Evolutionary conservation across 345 rosid genomes (phyloP).

Genomic region (Pistacia atlantica): DNA sequence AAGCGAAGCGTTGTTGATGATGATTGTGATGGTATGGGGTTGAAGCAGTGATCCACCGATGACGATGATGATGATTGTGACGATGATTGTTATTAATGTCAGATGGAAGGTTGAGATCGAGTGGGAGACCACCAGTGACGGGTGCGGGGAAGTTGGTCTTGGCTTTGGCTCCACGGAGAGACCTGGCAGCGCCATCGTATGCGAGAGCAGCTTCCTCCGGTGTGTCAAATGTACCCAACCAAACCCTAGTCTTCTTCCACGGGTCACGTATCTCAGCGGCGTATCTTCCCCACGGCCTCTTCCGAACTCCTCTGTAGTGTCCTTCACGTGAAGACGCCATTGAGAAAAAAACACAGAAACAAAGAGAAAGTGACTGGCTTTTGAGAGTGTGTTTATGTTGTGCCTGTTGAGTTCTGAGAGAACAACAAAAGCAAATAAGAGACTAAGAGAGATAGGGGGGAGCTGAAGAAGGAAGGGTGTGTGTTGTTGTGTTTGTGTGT

Average conservation of each 20-base stretch:
- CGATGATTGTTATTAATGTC: constrained; percentile 1
- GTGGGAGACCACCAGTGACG: constrained; percentile 37
- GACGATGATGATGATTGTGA: constrained; percentile 20
- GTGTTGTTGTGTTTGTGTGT: constrained; percentile 6
- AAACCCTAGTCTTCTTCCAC: constrained; percentile 91
- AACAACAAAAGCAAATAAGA: neutral
- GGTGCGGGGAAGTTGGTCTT: constrained; percentile 88
- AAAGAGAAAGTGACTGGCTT: neutral
- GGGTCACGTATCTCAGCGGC: constrained; percentile 98
- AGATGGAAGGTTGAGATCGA: constrained; percentile 66
- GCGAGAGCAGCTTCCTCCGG: constrained; percentile 98
- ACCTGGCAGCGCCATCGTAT: constrained; percentile 89
- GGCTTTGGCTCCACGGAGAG: constrained; percentile 89
- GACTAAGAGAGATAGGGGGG: neutral
- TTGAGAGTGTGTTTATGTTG: neutral
- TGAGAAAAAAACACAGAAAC: neutral
- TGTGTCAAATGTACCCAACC: constrained; percentile 96
- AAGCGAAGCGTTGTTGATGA: constrained; percentile 34
- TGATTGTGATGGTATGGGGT: constrained; percentile 30
- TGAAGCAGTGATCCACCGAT: constrained; percentile 37
- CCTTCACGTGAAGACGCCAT: constrained; percentile 77
- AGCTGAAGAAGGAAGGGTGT: neutral
- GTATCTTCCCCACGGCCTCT: constrained; percentile 98
- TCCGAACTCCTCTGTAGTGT: constrained; percentile 88
- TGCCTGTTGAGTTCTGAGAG: neutral